phyloP scores from a whole-genome alignment of 1,284 basidiomycete genomes.

The Trametes pubescens region DNA sequence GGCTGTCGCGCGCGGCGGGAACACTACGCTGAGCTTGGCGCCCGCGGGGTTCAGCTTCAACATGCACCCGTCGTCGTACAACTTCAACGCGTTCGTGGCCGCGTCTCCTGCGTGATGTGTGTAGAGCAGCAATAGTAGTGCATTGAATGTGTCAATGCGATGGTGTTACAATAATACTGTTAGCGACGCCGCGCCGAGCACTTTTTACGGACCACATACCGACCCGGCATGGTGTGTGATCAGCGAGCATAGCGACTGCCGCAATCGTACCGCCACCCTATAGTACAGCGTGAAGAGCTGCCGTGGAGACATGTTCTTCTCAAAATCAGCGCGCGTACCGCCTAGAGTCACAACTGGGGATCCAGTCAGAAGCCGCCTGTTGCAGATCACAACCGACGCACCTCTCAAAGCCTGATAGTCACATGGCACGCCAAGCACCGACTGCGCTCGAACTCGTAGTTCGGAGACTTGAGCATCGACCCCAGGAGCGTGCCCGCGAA shows the following conservation, averaged over 20 bases:
- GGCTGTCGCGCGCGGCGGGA: constrained; percentile 46
- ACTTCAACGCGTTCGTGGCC: constrained; percentile 53
- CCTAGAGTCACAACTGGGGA: no score
- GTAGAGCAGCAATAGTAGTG: no score
- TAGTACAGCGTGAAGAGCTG: no score
- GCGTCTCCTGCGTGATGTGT: constrained; percentile 27
- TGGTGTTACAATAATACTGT: no score
- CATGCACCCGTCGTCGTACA: constrained; percentile 45
- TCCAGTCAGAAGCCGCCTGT: neutral
- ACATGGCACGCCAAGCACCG: constrained; percentile 16
- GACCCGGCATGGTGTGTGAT: no score
- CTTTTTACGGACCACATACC: no score
- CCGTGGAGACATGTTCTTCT: no score
- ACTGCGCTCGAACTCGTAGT: constrained; percentile 11
- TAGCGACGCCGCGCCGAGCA: no score
- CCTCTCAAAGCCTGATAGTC: neutral
- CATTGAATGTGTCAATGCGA: no score
- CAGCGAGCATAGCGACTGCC: no score
- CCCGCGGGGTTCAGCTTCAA: constrained; percentile 46
- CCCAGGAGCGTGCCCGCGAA: constrained; percentile 6
- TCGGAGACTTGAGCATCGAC: constrained; percentile 7
- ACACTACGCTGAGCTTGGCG: constrained; percentile 40
- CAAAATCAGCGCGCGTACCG: no score
- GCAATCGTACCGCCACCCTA: no score
- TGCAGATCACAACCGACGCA: neutral